These are phyloP conservation scores for Curvularia sp. DNA, from an alignment of 2,329 filamentous ascomycete species.

Conservation along the genomic window DNA sequence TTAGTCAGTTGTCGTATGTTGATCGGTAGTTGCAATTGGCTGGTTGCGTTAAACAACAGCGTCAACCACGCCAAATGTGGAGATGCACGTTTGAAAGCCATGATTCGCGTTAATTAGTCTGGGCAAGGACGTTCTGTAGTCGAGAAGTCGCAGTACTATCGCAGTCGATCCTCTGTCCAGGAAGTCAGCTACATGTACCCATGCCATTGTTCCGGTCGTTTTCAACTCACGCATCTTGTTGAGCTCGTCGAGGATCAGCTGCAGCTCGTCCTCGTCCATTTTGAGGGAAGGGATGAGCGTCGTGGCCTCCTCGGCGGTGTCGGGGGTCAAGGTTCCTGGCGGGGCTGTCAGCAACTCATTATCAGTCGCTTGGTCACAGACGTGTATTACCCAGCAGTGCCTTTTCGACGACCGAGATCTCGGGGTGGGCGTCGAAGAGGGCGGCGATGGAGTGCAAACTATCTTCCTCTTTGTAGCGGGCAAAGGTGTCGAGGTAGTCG, in stretches of 20 bases:
- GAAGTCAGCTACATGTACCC: conserved; percentile 26
- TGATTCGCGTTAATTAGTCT: background rate
- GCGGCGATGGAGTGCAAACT: conserved; percentile 94
- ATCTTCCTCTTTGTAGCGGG: conserved; percentile 93
- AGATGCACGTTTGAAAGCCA: background rate
- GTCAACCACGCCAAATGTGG: background rate
- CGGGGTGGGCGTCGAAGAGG: conserved; percentile 77
- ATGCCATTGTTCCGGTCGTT: background rate
- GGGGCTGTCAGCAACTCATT: conserved; percentile 19
- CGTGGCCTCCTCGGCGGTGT: conserved; percentile 93
- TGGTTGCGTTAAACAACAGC: background rate
- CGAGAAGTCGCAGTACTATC: conserved; percentile 18
- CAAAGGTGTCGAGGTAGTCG: conserved; percentile 92
- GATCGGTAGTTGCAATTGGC: background rate
- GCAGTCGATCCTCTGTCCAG: conserved; percentile 37
- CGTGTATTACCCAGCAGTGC: conserved; percentile 74
- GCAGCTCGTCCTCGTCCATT: conserved; percentile 86
- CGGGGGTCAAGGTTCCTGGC: conserved; percentile 87
- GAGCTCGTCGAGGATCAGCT: conserved; percentile 89
- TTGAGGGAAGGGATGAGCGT: conserved; percentile 94
- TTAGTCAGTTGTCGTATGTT: background rate
- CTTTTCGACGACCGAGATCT: conserved; percentile 90
- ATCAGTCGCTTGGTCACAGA: conserved; percentile 12
- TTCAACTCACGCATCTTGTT: conserved; percentile 70
- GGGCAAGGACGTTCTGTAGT: background rate